Evolutionary conservation across 1,284 basidiomycete species (phyloP), one percentile per base, ranked within the genome.

Genomic region (Malassezia equina): DNA sequence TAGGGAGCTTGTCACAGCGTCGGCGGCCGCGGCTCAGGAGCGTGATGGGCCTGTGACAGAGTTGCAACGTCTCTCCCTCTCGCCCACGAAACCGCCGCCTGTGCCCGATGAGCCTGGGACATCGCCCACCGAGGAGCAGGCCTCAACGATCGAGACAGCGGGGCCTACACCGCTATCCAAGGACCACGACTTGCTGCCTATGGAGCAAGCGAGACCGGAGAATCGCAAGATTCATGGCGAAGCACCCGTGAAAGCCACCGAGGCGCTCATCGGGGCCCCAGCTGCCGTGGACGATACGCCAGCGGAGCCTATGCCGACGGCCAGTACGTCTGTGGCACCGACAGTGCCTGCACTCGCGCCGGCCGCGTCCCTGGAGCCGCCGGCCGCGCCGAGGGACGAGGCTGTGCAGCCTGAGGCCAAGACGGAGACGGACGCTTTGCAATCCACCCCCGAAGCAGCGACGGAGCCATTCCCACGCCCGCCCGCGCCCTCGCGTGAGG

Each of bases 81-180:
- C 36, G 17, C n/a, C 12, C n/a, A 4, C 24, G 2, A 24, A 9
- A 6, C 5, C 24, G 41, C 24, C 41, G 13, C 7, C 13, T 24
- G 19, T 23, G 19, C 39, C 12, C 8, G 39, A 8, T 5, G n/a
- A 24, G 11, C n/a, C n/a, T n/a, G n/a, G n/a, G n/a, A 9, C 23
- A 9, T 19, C 41, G 13, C 11, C 41, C 15, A 13, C 19, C 21
- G 24, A 27, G 13, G 41, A 27, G 3, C n/a, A 6, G 15, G 41
- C n/a, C 6, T 21, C 41, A 7, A 25, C 27, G 7, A 24, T 28
- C 24, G 46, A 48, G 33, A 32, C 46, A n/a, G 46, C 32, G n/a
- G 46, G 27, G 33, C 46, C 46, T 1, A 34, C 46, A 8, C 23
- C 29, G 46, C 46, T 33, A 4, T 48, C 46, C 33, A 48, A 48